Evolutionary conservation across 768 basidiomycete genomes (phyloP), one percentile per base, ranked within the genome.

Genomic region (Lactifluus piperatus): DNA sequence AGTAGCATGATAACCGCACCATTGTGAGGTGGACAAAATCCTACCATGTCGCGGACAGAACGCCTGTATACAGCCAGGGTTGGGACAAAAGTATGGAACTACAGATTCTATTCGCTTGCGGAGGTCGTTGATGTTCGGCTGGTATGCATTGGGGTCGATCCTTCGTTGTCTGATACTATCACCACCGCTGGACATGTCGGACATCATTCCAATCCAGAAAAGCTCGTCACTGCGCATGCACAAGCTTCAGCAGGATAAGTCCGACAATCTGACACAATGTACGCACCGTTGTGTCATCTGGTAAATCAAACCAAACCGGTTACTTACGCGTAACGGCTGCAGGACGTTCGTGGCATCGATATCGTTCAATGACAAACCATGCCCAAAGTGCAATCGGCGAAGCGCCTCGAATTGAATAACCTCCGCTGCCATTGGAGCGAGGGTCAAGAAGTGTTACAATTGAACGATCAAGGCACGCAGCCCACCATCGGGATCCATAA

Each of bases 301-400:
- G 60, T 30, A 66, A 13, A 55, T 29, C 46, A 65, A 22, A 24
- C 58, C 52, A 50, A 4, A 7, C 4, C 37, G 18, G n/a, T 51
- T 55, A 39, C 13, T 11, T 1, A 0, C 0, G 11, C 49, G 55
- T 11, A 64, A 62, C 24, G 73, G 62, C 0, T 80, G 81, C 8
- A 88, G 72, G 8, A 82, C 55, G 0, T 64, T 64, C 0, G 76
- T 77, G n/a, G 68, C 68, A 51, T 85, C 81, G 26, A 88, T 80
- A 6, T 75, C 71, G 14, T 70, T 64, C 24, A 75, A 68, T 0
- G 74, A 66, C 5, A 88, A 63, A 0, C 68, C 65, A 56, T 78
- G 65, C 1, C 71, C 62, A 4, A 51, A 51, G 45, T 75, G 68
- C 8, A 89, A 69, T 11, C 76, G 72, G 30, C 76, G 71, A 3